Percentiles rank a stretch among this genome's conserved stretches.
These are phyloP conservation scores for Basipetospora chlamydospora DNA, from an alignment of 2,329 filamentous ascomycete genomes.

Conservation along the genomic window DNA sequence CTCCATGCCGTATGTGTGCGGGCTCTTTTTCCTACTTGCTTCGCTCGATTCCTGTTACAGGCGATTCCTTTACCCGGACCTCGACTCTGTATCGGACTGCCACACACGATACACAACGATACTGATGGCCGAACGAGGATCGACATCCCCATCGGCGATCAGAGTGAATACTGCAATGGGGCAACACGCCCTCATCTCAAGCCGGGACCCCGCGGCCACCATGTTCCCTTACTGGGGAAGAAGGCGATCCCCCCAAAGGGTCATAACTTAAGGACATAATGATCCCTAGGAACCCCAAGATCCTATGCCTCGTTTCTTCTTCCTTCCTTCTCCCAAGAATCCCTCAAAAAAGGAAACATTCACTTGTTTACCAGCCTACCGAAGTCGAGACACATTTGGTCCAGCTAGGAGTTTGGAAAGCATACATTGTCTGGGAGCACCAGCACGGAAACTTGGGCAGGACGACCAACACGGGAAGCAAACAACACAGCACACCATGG, in stretches of 20 bases:
- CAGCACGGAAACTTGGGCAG: no score
- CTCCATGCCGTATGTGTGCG: no score
- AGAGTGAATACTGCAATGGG: neutral
- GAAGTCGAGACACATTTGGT: no score
- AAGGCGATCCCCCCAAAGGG: neutral
- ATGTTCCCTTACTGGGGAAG: neutral
- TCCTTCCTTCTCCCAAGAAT: neutral
- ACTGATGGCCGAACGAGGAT: neutral
- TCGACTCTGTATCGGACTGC: slow-evolving; percentile 2
- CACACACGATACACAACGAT: neutral
- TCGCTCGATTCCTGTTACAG: slow-evolving; percentile 1
- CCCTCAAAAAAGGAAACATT: no score
- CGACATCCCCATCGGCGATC: slow-evolving; percentile 1
- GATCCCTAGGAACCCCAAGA: neutral
- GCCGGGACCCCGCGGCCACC: no score
- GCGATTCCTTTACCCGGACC: slow-evolving; percentile 2
- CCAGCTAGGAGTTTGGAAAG: no score
- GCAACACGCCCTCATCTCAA: slow-evolving; percentile 1
- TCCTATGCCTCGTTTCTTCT: neutral
- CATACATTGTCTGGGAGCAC: no score
- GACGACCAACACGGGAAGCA: no score
- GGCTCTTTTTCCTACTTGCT: no score
- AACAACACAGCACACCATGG: no score
- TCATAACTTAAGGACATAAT: slow-evolving; percentile 3
- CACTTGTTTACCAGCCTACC: no score